Evolutionary conservation across 805 yeast genomes (phyloP), one percentile per base, ranked within the genome.

Genomic region (Myxozyma neotropica): DNA sequence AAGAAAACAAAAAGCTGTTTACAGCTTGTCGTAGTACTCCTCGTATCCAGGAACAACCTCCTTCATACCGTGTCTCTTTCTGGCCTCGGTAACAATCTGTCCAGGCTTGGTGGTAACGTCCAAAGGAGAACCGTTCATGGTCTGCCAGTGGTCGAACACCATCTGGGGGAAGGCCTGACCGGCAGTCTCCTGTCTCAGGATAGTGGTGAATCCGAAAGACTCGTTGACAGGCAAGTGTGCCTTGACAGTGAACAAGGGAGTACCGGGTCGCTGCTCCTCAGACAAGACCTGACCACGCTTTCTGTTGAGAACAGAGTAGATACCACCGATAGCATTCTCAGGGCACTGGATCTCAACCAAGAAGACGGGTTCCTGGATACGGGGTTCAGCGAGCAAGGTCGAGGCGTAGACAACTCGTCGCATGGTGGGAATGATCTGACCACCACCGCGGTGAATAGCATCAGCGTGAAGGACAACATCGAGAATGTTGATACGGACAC

Each of bases 81-180:
- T 89, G 80, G 86, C 81, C 69, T 79, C 86, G 57, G 69, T 57
- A 65, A 84, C 88, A 71, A 84, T 83, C 70, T 74, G 76, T 79
- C 88, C 88, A 72, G 88, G 83, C 81, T 83, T 84, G 71, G 85
- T 71, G 74, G 86, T 71, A 77, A 92, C 86, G 81, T 93, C 98
- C 71, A 88, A 81, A 78, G 96, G 96, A 81, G 91, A 94, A 80
- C 97, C 96, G 72, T 77, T 75, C 84, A 94, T 82, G 74, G 89
- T 80, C 70, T 90, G 83, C 98, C 98, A 93, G 81, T 93, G 99
- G 81, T 94, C 98, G 82, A 93, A 94, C 80, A 94, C 95, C 96
- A 94, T 85, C 84, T 93, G 98, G 83, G 99, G 99, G 99, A 93
- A 93, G 80, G 99, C 99, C 86, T 93, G 99, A 81, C 99, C 99